A percentile compares a stretch with the other conserved stretches of the same genome.
Evolutionary conservation across 1,139 yeast species (phyloP).

Genomic region (Saccharomyces pastorianus): DNA sequence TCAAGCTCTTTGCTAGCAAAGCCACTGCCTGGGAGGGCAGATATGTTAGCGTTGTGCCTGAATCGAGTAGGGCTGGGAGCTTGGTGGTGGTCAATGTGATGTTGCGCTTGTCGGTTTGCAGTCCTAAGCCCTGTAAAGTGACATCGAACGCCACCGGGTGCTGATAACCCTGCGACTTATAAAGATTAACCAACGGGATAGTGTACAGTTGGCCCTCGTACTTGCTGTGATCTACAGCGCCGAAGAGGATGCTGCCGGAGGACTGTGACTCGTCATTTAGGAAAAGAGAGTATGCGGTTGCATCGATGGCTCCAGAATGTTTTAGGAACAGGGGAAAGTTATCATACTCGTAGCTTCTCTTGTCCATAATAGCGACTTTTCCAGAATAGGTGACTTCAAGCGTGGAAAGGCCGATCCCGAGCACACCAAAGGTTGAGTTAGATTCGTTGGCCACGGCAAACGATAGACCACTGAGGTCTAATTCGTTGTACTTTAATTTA

Average conservation of each 20-base stretch:
- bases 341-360: conserved; percentile 14
- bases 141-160: conserved; percentile 40
- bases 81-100: conserved; percentile 23
- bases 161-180: conserved; percentile 31
- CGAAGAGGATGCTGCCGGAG: conserved; percentile 46
- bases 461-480: conserved; percentile 34
- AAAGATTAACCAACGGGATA: conserved; percentile 38
- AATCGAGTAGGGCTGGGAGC: conserved; percentile 39
- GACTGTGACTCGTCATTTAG: conserved; percentile 35
- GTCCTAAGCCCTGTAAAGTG: conserved; percentile 36
- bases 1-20: conserved; percentile 30
- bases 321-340: conserved; percentile 54
- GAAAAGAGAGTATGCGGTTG: conserved; percentile 49
- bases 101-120: conserved; percentile 19
- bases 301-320: conserved; percentile 45
- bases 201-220: conserved; percentile 35
- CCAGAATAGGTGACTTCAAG: conserved; percentile 36
- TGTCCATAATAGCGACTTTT: not conserved
- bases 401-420: conserved; percentile 50
- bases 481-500: conserved; percentile 33
- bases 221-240: conserved; percentile 46
- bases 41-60: conserved; percentile 43
- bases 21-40: conserved; percentile 33
- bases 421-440: conserved; percentile 45
- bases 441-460: conserved; percentile 51